These are phyloP conservation scores for Dipteronia dyeriana DNA, from an alignment of 345 rosid genomes.

Conservation along the genomic window DNA sequence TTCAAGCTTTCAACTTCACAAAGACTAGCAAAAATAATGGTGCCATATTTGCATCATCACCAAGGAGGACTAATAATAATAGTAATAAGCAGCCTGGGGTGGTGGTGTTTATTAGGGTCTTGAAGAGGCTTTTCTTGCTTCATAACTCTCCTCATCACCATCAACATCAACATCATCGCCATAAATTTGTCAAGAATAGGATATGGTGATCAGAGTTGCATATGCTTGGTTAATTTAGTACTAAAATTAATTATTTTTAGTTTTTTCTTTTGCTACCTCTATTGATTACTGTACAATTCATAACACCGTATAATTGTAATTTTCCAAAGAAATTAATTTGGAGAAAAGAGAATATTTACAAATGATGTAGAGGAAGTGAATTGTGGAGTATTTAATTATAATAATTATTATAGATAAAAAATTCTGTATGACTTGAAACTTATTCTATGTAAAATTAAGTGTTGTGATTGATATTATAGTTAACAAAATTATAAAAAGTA, in stretches of 20 bases:
- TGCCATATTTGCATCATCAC: slow-evolving; percentile 24
- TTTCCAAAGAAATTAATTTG: background rate
- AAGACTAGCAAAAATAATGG: slow-evolving; percentile 12
- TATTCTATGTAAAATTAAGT: background rate
- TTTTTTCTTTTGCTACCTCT: background rate
- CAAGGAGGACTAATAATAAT: background rate
- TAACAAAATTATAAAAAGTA: no score
- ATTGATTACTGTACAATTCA: background rate
- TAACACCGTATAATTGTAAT: background rate
- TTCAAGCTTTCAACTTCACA: slow-evolving; percentile 30
- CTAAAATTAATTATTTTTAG: background rate
- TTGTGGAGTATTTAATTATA: background rate
- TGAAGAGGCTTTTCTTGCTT: slow-evolving; percentile 63
- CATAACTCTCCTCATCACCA: slow-evolving; percentile 30
- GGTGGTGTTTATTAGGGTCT: slow-evolving; percentile 44
- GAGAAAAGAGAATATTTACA: background rate
- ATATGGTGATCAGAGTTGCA: background rate
- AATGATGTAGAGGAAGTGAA: no score
- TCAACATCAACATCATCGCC: background rate
- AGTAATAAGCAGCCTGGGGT: slow-evolving; percentile 33
- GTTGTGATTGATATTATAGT: background rate
- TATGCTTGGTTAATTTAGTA: background rate
- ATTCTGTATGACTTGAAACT: no score
- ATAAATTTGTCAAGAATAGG: background rate
- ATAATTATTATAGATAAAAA: background rate